Base-by-base conservation (phyloP, 768 basidiomycete species). In the Lentinula guzmanii region DNA sequence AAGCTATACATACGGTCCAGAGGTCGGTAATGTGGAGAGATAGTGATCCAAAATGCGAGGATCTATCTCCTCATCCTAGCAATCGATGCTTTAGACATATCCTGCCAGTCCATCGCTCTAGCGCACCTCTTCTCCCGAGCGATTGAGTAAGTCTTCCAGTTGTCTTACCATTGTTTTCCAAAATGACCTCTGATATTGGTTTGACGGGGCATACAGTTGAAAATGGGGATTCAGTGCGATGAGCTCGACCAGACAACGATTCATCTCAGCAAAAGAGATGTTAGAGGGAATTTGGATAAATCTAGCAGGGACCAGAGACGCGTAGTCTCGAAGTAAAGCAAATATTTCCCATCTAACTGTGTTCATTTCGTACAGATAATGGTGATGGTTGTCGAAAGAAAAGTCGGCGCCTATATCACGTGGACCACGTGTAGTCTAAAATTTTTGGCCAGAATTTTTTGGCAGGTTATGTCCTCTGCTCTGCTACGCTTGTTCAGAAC, bases 141-240 rank as follows among this genome's bases (percentile, higher is more conserved):
- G 52, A 68, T 59, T 62, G 80, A 59, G 11, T 66, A 37, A 18
- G n/a, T 24, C 66, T 70, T 91, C 90, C 41, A 92, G 73, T 41
- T 76, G 69, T 21, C 70, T 67, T 18, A 91, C 80, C 0, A 75
- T 77, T 82, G 86, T 87, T 72, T 91, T 92, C 89, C 89, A 92
- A 68, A 91, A 93, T 2, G 69, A 62, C 52, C 74, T 74, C 63
- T 88, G 89, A 64, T 87, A 90, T 64, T 82, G 76, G 16, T 65
- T 63, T 0, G 90, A 86, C 0, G 90, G 89, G 4, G 89, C 82
- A 66, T 86, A 90, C 31, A 67, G 65, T 55, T 71, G 65, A 43
- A 89, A 80, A 66, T 89, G 87, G 6, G 71, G 63, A 65, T 80
- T 78, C 7, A 79, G 66, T 16, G 91, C 72, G 53, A 93, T 70